Conservation (phyloP, 75 land plant genomes). For the Cryptomeria japonica region DNA sequence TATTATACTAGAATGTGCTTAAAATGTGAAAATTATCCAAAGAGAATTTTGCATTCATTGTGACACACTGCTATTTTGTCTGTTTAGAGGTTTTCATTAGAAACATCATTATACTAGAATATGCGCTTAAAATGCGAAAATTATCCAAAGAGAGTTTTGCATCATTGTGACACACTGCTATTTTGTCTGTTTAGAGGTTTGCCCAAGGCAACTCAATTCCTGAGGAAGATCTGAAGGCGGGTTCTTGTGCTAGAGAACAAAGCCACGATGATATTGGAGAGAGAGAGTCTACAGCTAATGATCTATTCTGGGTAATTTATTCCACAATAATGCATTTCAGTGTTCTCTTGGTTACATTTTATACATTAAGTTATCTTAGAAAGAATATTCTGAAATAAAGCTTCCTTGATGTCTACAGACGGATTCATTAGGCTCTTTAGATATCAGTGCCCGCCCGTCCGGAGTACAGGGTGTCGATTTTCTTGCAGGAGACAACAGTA, state of each 20-base stretch:
- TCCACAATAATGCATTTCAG: not conserved
- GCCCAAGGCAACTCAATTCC: not conserved
- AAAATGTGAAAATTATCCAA: not conserved
- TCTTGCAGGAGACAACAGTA: slow-evolving; percentile 36
- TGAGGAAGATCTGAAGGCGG: not conserved
- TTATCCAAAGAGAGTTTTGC: not conserved
- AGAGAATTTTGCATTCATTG: not conserved
- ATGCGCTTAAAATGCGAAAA: not conserved
- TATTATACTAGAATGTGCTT: not conserved
- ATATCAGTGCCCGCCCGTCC: slow-evolving; percentile 47
- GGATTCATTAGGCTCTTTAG: slow-evolving; percentile 67
- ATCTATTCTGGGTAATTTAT: slow-evolving; percentile 30
- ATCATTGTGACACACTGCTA: not conserved
- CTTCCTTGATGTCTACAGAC: slow-evolving; percentile 34
- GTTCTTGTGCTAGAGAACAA: not conserved
- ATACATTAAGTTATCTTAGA: not conserved
- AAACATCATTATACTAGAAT: not conserved
- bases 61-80: not conserved
- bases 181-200: slow-evolving; percentile 7
- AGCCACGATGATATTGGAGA: not conserved
- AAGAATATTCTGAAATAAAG: not conserved
- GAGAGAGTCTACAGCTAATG: slow-evolving; percentile 1
- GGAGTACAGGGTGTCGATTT: slow-evolving; percentile 36
- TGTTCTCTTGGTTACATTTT: not conserved
- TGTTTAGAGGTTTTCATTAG: slow-evolving; percentile 7